These are phyloP conservation scores for Rhodotorula sp. DNA, from an alignment of 1,284 basidiomycete species.

Conservation along the genomic window DNA sequence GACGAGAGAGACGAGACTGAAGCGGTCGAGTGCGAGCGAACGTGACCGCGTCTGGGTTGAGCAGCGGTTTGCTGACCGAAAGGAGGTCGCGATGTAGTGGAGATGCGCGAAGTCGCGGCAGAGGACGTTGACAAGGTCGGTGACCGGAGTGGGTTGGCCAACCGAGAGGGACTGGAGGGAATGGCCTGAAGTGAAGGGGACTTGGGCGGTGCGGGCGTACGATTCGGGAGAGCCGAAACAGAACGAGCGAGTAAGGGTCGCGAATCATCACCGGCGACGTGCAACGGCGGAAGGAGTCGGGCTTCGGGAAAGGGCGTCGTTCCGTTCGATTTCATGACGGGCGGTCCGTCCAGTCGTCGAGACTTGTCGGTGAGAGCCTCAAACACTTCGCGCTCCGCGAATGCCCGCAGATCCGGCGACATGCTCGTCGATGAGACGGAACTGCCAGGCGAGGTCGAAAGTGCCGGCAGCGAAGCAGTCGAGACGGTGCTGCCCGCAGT, in stretches of 20 bases:
- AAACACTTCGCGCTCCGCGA: background rate
- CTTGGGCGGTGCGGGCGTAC: background rate
- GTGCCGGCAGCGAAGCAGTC: constrained; percentile 6
- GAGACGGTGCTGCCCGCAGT: constrained; percentile 7
- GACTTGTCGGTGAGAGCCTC: background rate
- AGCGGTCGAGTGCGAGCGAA: constrained; percentile 11
- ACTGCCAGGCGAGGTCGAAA: constrained; percentile 23
- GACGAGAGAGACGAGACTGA: constrained; percentile 20
- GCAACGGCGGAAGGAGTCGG: constrained; percentile 7
- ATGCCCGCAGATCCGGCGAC: constrained; percentile 8
- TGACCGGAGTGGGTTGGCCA: background rate
- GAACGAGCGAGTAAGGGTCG: background rate
- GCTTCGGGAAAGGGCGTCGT: background rate
- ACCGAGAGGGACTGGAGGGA: background rate
- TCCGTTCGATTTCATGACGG: constrained; percentile 4
- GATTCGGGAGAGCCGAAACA: background rate
- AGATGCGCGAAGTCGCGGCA: background rate
- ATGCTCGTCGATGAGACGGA: constrained; percentile 14
- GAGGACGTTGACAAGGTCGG: constrained; percentile 15
- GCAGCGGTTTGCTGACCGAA: background rate
- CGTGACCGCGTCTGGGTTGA: background rate
- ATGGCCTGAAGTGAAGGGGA: constrained; percentile 3
- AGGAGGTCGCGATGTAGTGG: background rate
- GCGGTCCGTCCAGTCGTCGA: background rate
- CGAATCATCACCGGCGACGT: background rate